Base-by-base conservation (phyloP, 2,329 filamentous ascomycete genomes). In the Nothophoma quercina region DNA sequence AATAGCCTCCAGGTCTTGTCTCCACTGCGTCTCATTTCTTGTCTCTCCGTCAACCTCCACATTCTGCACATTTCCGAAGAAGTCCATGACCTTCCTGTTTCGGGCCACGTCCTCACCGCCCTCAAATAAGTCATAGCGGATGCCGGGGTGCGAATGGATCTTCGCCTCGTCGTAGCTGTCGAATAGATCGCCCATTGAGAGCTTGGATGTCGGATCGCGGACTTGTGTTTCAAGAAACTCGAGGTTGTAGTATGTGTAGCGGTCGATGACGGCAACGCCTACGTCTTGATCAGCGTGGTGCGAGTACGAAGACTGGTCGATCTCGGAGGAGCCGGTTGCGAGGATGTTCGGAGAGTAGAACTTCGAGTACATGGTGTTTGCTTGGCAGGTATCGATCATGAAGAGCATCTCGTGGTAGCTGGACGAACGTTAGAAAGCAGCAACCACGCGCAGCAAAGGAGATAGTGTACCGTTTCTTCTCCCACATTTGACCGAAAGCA, bases 311-410 rank as follows among this genome's bases (percentile, higher is more conserved):
- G 91, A 96, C 75, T 99, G 91, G 71, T 98, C 93, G 56, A 98
- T 88, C 73, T 95, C 92, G 3, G 90, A 96, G 25, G 91, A 96
- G n/a, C 95, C 95, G 0, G 96, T 99, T 0, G 95, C 95, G 68
- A 99, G 92, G 67, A 99, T 97, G 70, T 98, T 98, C 39, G 93
- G 93, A 5, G 92, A 96, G 80, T 99, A 99, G 70, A 99, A 91
- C 67, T 96, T 93, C 72, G 88, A 93, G 79, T 96, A 99, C 92
- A 99, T 97, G 25, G 95, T 99, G 75, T 99, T 99, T 48, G 95
- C 95, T 78, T 99, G 95, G 79, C 95, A 99, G 0, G 95, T 99
- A 75, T 99, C 95, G 77, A 99, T 99, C 95, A 99, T 99, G 81
- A 99, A 99, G 51, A 99, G 85, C 64, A 99, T 87, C 77, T 99